phyloP scores from a whole-genome alignment of 164 flowering plant genomes.

The Berberis vulgaris region DNA sequence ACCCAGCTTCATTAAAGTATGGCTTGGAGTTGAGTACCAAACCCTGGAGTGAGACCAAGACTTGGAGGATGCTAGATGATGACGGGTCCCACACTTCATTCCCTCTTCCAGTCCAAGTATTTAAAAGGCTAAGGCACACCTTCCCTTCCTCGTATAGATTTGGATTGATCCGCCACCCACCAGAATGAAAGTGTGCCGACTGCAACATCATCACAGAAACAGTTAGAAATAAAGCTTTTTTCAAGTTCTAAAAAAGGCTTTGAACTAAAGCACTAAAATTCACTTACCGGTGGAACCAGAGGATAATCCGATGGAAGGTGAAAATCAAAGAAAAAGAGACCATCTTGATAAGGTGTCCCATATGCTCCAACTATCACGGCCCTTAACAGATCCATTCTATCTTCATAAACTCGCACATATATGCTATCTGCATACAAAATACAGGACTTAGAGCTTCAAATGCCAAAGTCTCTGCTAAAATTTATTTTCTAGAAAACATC shows the following conservation, averaged over 20 bases:
- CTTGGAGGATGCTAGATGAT: slow-evolving; percentile 97
- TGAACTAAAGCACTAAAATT: slow-evolving; percentile 1
- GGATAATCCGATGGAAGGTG: slow-evolving; percentile 97
- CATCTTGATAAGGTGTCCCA: slow-evolving; percentile 99
- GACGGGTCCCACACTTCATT: slow-evolving; percentile 97
- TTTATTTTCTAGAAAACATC: neutral
- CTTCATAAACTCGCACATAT: slow-evolving; percentile 91
- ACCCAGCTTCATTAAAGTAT: slow-evolving; percentile 98
- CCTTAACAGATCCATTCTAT: slow-evolving; percentile 94
- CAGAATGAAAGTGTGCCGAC: slow-evolving; percentile 97
- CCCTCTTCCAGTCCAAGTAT: slow-evolving; percentile 98
- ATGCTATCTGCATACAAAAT: slow-evolving; percentile 53
- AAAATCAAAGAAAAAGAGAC: slow-evolving; percentile 97
- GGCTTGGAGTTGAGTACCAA: slow-evolving; percentile 91
- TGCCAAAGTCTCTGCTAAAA: neutral
- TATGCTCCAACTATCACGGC: slow-evolving; percentile 94
- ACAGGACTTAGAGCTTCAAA: neutral
- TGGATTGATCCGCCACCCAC: slow-evolving; percentile 98
- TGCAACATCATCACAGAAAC: slow-evolving; percentile 27
- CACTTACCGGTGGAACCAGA: slow-evolving; percentile 82
- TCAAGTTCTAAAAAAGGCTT: neutral
- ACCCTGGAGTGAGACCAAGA: slow-evolving; percentile 95
- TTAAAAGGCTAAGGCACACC: slow-evolving; percentile 95
- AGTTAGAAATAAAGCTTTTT: neutral
- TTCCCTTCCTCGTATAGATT: slow-evolving; percentile 97